These are phyloP conservation scores for Marchantia polymorpha DNA, from an alignment of 225 moss, liverwort and hornwort genomes.

Conservation along the genomic window DNA sequence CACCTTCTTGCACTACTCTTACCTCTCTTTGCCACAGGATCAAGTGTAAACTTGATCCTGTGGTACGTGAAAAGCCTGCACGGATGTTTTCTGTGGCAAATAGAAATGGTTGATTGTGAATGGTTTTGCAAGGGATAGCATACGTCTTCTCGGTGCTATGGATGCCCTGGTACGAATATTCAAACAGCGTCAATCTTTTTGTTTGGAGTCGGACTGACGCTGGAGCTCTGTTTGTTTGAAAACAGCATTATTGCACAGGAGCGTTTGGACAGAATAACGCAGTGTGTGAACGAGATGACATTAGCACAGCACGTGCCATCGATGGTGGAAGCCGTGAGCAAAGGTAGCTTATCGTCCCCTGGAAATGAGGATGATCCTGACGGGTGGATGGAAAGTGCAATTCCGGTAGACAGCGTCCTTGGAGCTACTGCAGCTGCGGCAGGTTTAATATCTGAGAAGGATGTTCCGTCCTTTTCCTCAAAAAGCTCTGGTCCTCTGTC, in stretches of 20 bases:
- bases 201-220: not conserved
- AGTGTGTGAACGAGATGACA: constrained; percentile 95
- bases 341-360: constrained; percentile 40
- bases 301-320: constrained; percentile 70
- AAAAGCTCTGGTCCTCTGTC: constrained; percentile 75
- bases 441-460: constrained; percentile 84
- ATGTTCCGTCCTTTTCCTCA: constrained; percentile 82
- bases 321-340: constrained; percentile 69
- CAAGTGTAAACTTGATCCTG: no score
- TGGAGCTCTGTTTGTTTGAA: not conserved
- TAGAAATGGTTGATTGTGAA: not conserved
- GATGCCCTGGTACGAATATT: no score
- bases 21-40: no score
- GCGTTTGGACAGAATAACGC: constrained; percentile 94
- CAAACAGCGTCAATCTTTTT: no score
- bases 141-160: no score
- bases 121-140: not conserved
- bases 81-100: not conserved
- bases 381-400: constrained; percentile 97
- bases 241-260: constrained; percentile 98
- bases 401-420: constrained; percentile 82
- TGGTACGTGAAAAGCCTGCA: not conserved
- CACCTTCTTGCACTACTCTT: no score
- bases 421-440: constrained; percentile 97
- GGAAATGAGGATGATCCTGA: constrained; percentile 66